Conservation (phyloP, 805 yeast species). For the Metschnikowia dekortorum region DNA sequence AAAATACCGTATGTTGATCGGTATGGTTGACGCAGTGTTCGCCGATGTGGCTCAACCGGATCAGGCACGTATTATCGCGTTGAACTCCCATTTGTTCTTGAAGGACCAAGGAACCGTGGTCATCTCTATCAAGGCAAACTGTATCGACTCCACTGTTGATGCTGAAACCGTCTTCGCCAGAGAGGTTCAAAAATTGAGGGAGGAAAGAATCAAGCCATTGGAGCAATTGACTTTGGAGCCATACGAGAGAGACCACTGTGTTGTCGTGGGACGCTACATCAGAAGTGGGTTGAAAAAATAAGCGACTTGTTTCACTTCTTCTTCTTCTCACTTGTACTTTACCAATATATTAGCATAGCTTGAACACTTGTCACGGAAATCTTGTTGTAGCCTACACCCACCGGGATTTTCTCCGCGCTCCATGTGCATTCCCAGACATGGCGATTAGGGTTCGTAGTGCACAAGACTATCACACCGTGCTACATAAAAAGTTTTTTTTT, state of each 20-base stretch:
- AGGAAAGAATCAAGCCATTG: constrained; percentile 96
- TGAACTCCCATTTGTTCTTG: constrained; percentile 95
- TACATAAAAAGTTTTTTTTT: background rate
- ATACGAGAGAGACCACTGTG: constrained; percentile 99
- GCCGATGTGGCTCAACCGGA: constrained; percentile 99
- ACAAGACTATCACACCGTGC: background rate
- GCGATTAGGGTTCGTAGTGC: background rate
- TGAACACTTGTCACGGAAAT: constrained; percentile 4
- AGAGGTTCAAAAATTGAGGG: constrained; percentile 98
- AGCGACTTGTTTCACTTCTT: constrained; percentile 5
- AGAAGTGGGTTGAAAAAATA: constrained; percentile 72
- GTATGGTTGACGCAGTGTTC: constrained; percentile 98
- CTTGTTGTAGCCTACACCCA: background rate
- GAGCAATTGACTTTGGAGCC: constrained; percentile 99
- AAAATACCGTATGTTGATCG: constrained; percentile 97
- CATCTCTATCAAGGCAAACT: constrained; percentile 98
- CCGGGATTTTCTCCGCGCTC: background rate
- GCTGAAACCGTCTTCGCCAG: constrained; percentile 99
- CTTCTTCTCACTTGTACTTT: constrained; percentile 14
- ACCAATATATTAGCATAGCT: constrained; percentile 15
- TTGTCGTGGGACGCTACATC: constrained; percentile 94
- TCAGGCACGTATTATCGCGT: constrained; percentile 99
- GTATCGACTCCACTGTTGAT: constrained; percentile 99
- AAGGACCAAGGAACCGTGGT: constrained; percentile 99
- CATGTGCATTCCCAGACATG: background rate